Evolutionary conservation across 306 rosid species (phyloP), one percentile per base, ranked within the genome.

Genomic region (Quercus suber): DNA sequence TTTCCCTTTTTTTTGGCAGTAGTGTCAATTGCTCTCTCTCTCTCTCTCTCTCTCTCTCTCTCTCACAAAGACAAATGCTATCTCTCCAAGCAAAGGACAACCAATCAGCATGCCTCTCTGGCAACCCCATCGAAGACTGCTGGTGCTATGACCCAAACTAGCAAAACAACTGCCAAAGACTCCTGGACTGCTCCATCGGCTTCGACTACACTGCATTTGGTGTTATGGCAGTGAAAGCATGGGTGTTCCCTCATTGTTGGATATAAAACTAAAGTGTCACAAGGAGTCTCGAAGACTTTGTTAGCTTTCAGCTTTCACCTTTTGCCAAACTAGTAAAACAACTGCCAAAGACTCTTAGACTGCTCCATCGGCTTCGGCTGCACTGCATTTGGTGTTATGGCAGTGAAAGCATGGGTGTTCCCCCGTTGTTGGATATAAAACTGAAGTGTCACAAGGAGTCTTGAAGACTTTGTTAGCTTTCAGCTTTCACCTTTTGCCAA

Each of bases 81-180:
- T 75, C 89, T 9, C 6, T 81, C 17, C 51, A 76, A 19, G 69
- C 13, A 4, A 82, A 84, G 37, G 91, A 76, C 5, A 89, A 89
- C 76, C 3, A 73, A 0, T 5, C 27, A 18, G 14, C 33, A 7
- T 95, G 99, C 75, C 80, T 82, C 27, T 83, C 93, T 12, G 98
- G 98, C 0, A 96, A 96, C 73, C 99, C 99, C 2, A 67, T 96
- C 19, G 94, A 96, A 73, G 98, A 96, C 58, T 96, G 99, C 82
- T 96, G 98, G 99, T 86, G 88, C 3, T 96, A 97, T 87, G 88
- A 82, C 82, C 28, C 89, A 0, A 75, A 88, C 86, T 91, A 94
- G 98, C 83, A 81, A 2, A 53, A 74, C 0, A 85, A 93, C 78
- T 94, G 98, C 3, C 94, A 96, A 75, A 82, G 45, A 41, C 92